Conservation (phyloP, 768 basidiomycete genomes). For the Amanita inopinata region DNA sequence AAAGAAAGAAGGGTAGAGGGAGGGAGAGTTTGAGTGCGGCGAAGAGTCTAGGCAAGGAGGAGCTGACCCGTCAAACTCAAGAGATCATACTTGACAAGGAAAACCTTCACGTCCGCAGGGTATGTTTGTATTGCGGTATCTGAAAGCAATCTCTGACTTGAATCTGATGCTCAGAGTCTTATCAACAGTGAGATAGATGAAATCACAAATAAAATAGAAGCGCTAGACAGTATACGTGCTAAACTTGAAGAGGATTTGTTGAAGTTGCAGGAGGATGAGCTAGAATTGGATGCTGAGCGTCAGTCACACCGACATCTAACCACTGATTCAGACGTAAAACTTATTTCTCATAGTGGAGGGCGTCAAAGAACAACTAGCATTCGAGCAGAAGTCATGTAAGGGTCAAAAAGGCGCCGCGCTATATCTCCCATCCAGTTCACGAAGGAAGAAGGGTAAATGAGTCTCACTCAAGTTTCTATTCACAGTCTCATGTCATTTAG, state of each 20-base stretch:
- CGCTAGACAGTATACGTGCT: constrained; percentile 69
- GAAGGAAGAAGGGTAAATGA: constrained; percentile 54
- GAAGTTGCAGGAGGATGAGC: constrained; percentile 86
- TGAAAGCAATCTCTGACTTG: not conserved
- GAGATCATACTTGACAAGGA: constrained; percentile 91
- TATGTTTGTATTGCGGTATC: constrained; percentile 34
- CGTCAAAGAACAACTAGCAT: constrained; percentile 73
- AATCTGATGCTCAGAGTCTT: constrained; percentile 46
- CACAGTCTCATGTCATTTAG: constrained; percentile 24
- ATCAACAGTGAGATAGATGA: constrained; percentile 82
- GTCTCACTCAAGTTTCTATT: constrained; percentile 1
- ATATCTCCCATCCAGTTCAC: constrained; percentile 48
- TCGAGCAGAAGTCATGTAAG: constrained; percentile 43
- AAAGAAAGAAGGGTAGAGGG: constrained; percentile 41
- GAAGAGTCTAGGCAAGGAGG: constrained; percentile 73
- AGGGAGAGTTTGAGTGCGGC: constrained; percentile 59
- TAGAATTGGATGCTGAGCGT: constrained; percentile 97
- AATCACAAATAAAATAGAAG: constrained; percentile 83
- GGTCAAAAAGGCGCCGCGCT: constrained; percentile 25
- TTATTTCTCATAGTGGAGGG: constrained; percentile 58
- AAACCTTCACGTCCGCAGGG: constrained; percentile 82
- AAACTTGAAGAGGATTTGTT: constrained; percentile 78
- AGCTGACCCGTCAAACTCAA: constrained; percentile 70
- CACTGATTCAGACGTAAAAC: not conserved
- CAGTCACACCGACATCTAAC: constrained; percentile 21